Conservation (phyloP, 1,284 basidiomycete genomes). For the Takashimella tepidaria region DNA sequence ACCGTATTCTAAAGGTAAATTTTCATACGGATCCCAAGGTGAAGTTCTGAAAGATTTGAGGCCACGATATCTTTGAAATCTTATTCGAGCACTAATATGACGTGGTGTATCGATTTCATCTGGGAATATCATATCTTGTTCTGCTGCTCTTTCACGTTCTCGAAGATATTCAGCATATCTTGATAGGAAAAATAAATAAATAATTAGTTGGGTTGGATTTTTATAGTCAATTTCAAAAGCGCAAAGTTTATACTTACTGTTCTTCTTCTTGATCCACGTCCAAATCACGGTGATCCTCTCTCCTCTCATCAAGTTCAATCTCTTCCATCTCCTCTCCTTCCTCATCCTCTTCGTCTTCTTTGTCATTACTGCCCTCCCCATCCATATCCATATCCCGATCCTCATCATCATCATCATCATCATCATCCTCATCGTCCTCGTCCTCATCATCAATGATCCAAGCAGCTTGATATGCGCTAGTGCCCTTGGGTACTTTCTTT, state of each 20-base stretch:
- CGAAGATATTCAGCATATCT: constrained; percentile 65
- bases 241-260: constrained; percentile 56
- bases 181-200: constrained; percentile 9
- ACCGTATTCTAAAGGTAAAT: constrained; percentile 88
- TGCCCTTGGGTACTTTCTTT: constrained; percentile 76
- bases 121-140: constrained; percentile 79
- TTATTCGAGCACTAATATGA: constrained; percentile 72
- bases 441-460: constrained; percentile 80
- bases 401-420: constrained; percentile 50
- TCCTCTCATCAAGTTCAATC: constrained; percentile 50
- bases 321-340: constrained; percentile 64
- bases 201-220: no score
- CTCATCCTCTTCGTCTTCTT: constrained; percentile 41
- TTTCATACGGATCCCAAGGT: constrained; percentile 97
- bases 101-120: constrained; percentile 97
- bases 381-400: constrained; percentile 32
- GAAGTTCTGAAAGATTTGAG: constrained; percentile 88
- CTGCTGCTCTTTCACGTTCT: constrained; percentile 56
- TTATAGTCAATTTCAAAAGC: not conserved
- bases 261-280: constrained; percentile 75
- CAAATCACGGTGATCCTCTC: constrained; percentile 42
- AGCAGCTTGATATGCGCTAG: constrained; percentile 87
- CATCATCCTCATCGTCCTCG: constrained; percentile 53
- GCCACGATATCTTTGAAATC: constrained; percentile 91
- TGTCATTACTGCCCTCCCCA: constrained; percentile 22